These are phyloP conservation scores for Volvox carteri DNA, from an alignment of 163 green algal species.

Conservation along the genomic window DNA sequence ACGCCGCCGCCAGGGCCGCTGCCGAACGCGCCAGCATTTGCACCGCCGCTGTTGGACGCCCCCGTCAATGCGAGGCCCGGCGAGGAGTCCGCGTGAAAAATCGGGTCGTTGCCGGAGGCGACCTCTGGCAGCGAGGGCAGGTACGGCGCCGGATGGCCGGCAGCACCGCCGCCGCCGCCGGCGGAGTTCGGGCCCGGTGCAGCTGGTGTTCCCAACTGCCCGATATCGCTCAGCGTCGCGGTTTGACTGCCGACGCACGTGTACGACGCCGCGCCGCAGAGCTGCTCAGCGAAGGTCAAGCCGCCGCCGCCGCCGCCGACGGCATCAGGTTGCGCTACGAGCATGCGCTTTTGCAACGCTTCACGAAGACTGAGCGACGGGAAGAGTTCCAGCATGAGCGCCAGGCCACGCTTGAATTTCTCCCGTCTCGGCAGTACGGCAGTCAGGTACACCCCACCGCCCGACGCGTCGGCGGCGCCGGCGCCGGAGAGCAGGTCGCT, in stretches of 20 bases:
- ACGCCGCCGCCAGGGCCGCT: not conserved
- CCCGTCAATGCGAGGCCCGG: constrained; percentile 1
- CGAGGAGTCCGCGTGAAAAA: not conserved
- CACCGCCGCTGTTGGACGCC: constrained; percentile 32
- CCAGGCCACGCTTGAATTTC: constrained; percentile 61
- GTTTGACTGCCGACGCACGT: constrained; percentile 16
- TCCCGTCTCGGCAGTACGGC: constrained; percentile 59
- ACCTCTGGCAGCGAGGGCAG: constrained; percentile 35
- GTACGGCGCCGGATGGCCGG: not conserved
- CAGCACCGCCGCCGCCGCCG: not conserved
- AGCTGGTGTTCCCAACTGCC: not conserved
- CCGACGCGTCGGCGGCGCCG: not conserved
- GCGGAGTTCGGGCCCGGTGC: not conserved
- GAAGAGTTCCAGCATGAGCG: constrained; percentile 61
- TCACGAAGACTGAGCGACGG: constrained; percentile 60
- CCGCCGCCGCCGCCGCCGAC: not conserved
- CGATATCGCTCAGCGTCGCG: not conserved
- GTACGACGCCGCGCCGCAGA: constrained; percentile 1
- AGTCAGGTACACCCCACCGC: constrained; percentile 56
- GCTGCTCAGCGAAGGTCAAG: not conserved
- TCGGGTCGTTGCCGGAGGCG: not conserved
- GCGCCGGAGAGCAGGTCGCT: constrained; percentile 23
- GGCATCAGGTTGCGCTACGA: not conserved
- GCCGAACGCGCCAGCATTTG: not conserved
- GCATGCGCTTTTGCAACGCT: constrained; percentile 54